Base-by-base conservation (phyloP, 2,329 filamentous ascomycete species). In the Pyrenochaeta sp. region DNA sequence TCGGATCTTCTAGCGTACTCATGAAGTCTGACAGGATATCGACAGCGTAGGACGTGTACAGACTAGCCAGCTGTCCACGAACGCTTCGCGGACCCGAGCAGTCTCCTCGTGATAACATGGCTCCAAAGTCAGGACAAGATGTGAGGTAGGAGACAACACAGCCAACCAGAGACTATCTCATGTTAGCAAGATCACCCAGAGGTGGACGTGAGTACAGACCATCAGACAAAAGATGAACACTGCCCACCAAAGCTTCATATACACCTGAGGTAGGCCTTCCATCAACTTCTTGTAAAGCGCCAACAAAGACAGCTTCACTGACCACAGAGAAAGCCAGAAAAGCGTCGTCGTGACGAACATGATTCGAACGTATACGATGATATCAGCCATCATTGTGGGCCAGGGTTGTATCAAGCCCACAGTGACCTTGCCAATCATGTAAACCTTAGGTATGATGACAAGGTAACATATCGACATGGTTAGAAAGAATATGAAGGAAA, bases 281-380 rank as follows among this genome's bases (percentile, higher is more conserved):
- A 78, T 65, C 15, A 80, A 58, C 22, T 72, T 69, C 28, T 73
- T 74, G 59, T 79, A 80, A 36, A 80, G 67, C 15, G 74, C 64
- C 47, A 81, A 62, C 28, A 80, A 63, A 10, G 73, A 75, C n/a
- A 77, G 67, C 54, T 81, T 81, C 40, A 79, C 73, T 39, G 72
- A 66, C 76, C 76, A 80, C 6, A 80, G 64, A 2, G 71, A 69
- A 6, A 72, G 54, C 75, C 77, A 80, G 50, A 79, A 72, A 13
- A 77, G 64, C 42, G 76, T 70, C 4, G 73, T 75, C 13, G 74
- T 75, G 5, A 72, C 71, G 53, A 79, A 79, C 57, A 79, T 77
- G 19, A 78, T 68, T 45, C 73, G 74, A 39, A 75, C 69, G 52
- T 78, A 67, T 28, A 62, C 51, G 0, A 71, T 34, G 2, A 62